Percentiles rank a stretch among this genome's conserved stretches.
phyloP scores from a whole-genome alignment of 306 rosid species.

The Inga leiocalycina region DNA sequence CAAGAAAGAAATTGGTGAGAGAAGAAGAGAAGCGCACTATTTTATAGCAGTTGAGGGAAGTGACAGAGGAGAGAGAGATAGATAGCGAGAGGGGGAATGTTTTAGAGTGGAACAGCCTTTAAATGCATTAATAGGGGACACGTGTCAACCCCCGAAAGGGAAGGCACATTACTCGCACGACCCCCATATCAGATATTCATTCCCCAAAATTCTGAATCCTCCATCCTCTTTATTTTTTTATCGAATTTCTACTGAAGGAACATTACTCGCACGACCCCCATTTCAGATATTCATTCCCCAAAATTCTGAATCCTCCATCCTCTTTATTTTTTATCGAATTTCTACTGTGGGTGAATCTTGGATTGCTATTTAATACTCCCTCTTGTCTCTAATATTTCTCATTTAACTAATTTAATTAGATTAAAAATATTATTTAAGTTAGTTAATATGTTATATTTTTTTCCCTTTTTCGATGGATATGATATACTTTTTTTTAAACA shows the following conservation, averaged over 20 bases:
- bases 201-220: not conserved
- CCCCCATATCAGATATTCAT: not conserved
- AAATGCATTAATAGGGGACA: not conserved
- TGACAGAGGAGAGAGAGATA: not conserved
- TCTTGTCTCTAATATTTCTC: too few relatives aligned
- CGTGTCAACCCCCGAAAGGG: not conserved
- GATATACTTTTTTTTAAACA: too few relatives aligned
- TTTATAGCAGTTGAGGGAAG: not conserved
- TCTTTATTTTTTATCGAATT: not conserved
- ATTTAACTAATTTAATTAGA: too few relatives aligned
- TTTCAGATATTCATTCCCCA: not conserved
- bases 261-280: not conserved
- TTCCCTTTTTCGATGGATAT: too few relatives aligned
- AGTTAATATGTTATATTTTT: too few relatives aligned
- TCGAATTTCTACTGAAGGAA: too few relatives aligned
- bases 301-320: not conserved
- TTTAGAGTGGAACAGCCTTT: conserved; percentile 12
- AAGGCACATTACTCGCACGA: not conserved
- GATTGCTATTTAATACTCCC: too few relatives aligned
- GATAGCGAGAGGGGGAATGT: conserved; percentile 6
- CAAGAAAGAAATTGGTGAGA: not conserved
- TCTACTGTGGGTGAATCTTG: too few relatives aligned
- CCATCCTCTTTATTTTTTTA: not conserved
- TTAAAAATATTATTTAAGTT: too few relatives aligned
- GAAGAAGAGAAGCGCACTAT: not conserved